Percentiles rank a stretch among this genome's conserved stretches.
Conservation (phyloP, 441 rosid species). For the Aquilaria agallochum region DNA sequence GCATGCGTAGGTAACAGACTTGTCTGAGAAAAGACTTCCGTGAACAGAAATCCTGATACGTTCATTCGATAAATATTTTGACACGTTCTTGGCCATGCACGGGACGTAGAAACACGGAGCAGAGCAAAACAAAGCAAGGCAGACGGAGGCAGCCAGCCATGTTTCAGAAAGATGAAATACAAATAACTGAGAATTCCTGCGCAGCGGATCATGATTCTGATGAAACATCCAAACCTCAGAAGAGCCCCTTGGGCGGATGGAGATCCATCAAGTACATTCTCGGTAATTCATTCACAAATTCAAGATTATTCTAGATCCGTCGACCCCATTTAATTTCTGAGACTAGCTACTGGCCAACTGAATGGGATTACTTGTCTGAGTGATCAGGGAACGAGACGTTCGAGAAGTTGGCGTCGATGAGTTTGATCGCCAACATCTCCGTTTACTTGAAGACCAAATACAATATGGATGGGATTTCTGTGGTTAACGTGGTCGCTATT, state of each 20-base stretch:
- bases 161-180: too few relatives aligned
- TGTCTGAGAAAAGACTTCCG: too few relatives aligned
- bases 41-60: too few relatives aligned
- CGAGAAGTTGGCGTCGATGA: slow-evolving; percentile 61
- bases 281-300: slow-evolving; percentile 15
- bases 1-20: too few relatives aligned
- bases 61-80: too few relatives aligned
- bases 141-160: too few relatives aligned
- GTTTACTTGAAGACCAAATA: slow-evolving; percentile 41
- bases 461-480: slow-evolving; percentile 44
- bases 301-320: background rate
- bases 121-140: too few relatives aligned
- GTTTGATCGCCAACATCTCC: slow-evolving; percentile 41
- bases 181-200: too few relatives aligned
- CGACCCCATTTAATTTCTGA: background rate
- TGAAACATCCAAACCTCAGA: too few relatives aligned
- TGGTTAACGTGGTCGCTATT: slow-evolving; percentile 41
- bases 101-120: too few relatives aligned
- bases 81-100: too few relatives aligned
- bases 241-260: slow-evolving; percentile 34
- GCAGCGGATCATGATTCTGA: too few relatives aligned
- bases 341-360: background rate
- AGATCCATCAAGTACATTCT: slow-evolving; percentile 42
- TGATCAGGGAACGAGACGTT: slow-evolving; percentile 48
- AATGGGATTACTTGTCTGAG: background rate